These are phyloP conservation scores for Clausena lansium DNA, from an alignment of 345 rosid genomes.

Conservation along the genomic window DNA sequence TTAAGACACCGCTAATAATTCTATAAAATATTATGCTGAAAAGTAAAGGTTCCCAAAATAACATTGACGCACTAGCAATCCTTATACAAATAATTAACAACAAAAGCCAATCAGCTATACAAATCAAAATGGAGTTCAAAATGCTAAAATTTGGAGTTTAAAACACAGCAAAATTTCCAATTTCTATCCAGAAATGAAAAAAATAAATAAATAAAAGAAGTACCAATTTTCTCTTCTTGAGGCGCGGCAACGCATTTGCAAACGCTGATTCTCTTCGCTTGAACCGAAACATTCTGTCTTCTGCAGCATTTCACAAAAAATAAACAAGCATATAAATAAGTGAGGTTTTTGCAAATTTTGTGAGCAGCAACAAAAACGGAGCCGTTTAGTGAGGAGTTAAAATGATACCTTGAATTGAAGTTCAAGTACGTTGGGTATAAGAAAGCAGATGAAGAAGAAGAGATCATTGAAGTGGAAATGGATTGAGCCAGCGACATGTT, in stretches of 20 bases:
- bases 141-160: not conserved
- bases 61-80: too few relatives aligned
- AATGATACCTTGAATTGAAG: slow-evolving; percentile 32
- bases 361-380: not conserved
- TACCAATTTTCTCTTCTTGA: slow-evolving; percentile 46
- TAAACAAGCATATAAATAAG: not conserved
- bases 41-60: too few relatives aligned
- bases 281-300: slow-evolving; percentile 25
- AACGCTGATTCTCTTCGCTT: slow-evolving; percentile 22
- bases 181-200: not conserved
- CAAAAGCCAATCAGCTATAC: too few relatives aligned
- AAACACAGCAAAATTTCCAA: not conserved
- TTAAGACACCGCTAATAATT: not conserved
- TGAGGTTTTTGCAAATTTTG: not conserved
- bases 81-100: too few relatives aligned
- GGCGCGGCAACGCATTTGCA: slow-evolving; percentile 44
- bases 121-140: too few relatives aligned
- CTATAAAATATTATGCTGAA: too few relatives aligned
- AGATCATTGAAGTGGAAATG: slow-evolving; percentile 35
- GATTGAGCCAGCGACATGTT: slow-evolving; percentile 35
- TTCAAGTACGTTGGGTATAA: slow-evolving; percentile 19
- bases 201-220: not conserved
- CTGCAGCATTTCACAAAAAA: slow-evolving; percentile 19
- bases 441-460: slow-evolving; percentile 48
- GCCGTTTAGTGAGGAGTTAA: not conserved